Base-by-base conservation (phyloP, 345 rosid species). In the Cardiospermum halicacabum region DNA sequence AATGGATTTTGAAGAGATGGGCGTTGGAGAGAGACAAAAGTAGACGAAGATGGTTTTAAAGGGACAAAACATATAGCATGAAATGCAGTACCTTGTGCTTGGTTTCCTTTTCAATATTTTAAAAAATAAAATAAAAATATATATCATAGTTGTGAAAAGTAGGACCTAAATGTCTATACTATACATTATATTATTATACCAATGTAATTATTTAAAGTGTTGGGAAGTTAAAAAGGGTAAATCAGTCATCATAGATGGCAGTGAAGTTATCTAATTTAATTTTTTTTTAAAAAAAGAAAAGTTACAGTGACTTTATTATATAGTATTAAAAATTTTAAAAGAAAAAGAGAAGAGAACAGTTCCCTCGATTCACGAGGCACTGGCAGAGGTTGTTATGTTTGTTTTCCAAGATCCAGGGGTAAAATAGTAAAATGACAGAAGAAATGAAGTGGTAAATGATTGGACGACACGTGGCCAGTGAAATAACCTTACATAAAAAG, bases 51-150 rank as follows among this genome's bases (percentile, higher is more conserved):
- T 68, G 74, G 79, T 64, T 76, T 72, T 63, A 67, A 75, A 76
- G 79, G 71, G 81, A 81, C 85, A 78, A 81, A 81, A 78, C 82
- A 76, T 72, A 48, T 65, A 71, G 66, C 82, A 62, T 75, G 77
- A 68, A 69, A 63, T 78, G 78, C 56, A 57, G 71, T 55, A 22
- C 40, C 61, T 59, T 54, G 65, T 68, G 62, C 58, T 55, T 67
- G 9, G 61, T 65, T 53, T 67, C 65, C 60, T 34, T 22, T 69
- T 27, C 56, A 32, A 25, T 3, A 28, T 18, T 25, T 47, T 6
- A 16, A 47, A 47, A 47, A 16, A 47, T 47, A 5, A 8, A 27
- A 16, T 61, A 11, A 11, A 12, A 11, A 8, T 5, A 19, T 18
- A 34, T n/a, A 27, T 28, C 18, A 66, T 15, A 13, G 1, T 7